phyloP scores from a whole-genome alignment of 1,139 yeast genomes.

The Lodderomyces parapsilosis region DNA sequence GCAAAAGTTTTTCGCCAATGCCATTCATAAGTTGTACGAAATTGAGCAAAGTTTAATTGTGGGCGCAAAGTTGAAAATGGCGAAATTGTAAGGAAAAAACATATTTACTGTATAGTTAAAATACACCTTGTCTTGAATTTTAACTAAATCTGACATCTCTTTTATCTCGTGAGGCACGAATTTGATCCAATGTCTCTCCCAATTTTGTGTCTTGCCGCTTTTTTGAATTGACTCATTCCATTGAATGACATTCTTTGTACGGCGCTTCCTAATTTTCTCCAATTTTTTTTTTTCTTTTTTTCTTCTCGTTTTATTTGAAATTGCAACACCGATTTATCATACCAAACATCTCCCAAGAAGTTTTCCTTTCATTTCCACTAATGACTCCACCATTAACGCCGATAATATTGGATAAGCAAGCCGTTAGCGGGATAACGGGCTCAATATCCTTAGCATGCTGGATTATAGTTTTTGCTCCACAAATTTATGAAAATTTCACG shows the following conservation, averaged over 20 bases:
- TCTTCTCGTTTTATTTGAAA: background rate
- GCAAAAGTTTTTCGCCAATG: conserved; percentile 25
- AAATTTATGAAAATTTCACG: conserved; percentile 84
- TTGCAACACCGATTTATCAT: background rate
- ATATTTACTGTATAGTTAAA: no score
- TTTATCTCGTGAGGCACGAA: no score
- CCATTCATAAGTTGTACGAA: conserved; percentile 23
- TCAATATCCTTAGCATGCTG: conserved; percentile 95
- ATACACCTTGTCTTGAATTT: no score
- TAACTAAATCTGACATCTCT: no score
- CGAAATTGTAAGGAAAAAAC: conserved; percentile 10
- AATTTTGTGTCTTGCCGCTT: background rate
- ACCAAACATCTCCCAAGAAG: no score
- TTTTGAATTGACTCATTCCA: background rate
- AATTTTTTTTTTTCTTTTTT: background rate
- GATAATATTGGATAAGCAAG: conserved; percentile 67
- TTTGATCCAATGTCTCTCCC: background rate
- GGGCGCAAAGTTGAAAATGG: conserved; percentile 10
- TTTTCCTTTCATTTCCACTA: no score
- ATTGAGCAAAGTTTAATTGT: conserved; percentile 18
- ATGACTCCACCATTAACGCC: conserved; percentile 58
- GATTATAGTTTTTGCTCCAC: conserved; percentile 98
- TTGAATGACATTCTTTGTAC: background rate
- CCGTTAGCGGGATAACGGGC: conserved; percentile 85
- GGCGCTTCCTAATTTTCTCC: background rate